Evolutionary conservation across 495 filamentous ascomycete genomes (phyloP), one percentile per base, ranked within the genome.

Genomic region (Talaromyces thailandensis): DNA sequence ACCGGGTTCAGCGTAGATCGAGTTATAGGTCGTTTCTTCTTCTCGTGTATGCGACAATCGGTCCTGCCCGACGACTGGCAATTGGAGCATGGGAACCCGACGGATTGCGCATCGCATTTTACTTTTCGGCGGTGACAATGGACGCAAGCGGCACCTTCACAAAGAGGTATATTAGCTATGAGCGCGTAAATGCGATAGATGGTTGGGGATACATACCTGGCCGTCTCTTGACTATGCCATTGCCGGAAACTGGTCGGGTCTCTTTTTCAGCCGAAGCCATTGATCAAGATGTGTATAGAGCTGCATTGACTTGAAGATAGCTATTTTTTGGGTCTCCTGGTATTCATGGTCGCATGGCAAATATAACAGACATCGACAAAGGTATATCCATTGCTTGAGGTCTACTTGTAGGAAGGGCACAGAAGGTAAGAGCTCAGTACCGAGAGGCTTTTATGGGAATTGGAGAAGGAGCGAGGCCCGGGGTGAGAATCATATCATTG

Each of bases 41-140:
- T 80, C 63, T 80, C 77, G 61, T 80, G 77, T 48, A 80, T 78
- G 45, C 72, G 76, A 52, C 77, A 80, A 63, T 80, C 77, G n/a
- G 65, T 37, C 62, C 76, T 80, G 50, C 76, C 76, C 43, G 75
- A 75, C 35, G 74, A 69, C 56, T 75, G 76, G 64, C 77, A 80
- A 63, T 80, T 79, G 37, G 76, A 75, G 62, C 77, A 80, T 5
- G 77, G 77, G 3, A 75, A 63, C 45, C 77, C 77, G 55, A 80
- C 76, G 14, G 72, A 31, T 56, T 76, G 76, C 48, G 77, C 76
- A 69, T 80, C 77, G 58, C 77, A 80, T 66, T 76, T 76, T 57
- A 80, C 76, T 67, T 80, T 80, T 63, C 77, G 76, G 59, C 77
- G 75, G 67, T 80, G 77, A 55, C 77, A 80, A 63, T 80, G 77